Evolutionary conservation across 768 basidiomycete species (phyloP).

Genomic region (Suillus paluster): DNA sequence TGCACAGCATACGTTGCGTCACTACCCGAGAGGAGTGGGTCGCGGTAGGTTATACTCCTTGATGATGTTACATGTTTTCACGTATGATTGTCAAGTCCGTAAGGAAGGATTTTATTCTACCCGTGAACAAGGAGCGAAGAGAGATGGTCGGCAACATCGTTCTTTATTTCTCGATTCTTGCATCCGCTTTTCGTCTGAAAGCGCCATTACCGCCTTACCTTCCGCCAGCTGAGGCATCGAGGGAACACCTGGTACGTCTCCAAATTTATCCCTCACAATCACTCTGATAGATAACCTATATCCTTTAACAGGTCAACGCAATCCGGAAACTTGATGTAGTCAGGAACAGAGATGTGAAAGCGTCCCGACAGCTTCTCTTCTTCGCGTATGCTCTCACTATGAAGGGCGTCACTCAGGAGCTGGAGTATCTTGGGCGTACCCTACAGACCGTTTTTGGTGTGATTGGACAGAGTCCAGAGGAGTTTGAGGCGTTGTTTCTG

Average conservation of each 20-base stretch:
- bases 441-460: constrained; percentile 93
- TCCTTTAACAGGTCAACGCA: constrained; percentile 64
- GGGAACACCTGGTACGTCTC: constrained; percentile 69
- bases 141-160: constrained; percentile 98
- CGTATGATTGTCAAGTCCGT: constrained; percentile 58
- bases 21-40: constrained; percentile 96
- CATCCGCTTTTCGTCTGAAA: constrained; percentile 81
- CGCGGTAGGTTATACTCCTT: constrained; percentile 53
- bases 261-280: background rate
- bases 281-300: constrained; percentile 3
- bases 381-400: constrained; percentile 94
- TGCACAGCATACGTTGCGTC: constrained; percentile 98
- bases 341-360: constrained; percentile 78
- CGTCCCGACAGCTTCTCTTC: constrained; percentile 85
- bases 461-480: constrained; percentile 79
- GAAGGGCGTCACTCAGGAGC: constrained; percentile 90
- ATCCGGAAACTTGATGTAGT: constrained; percentile 88
- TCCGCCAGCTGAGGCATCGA: constrained; percentile 87
- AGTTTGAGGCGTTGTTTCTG: constrained; percentile 81
- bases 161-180: constrained; percentile 81
- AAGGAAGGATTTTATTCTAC: constrained; percentile 84
- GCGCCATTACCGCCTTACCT: constrained; percentile 96
- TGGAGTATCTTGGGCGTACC: constrained; percentile 79
- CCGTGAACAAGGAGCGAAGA: constrained; percentile 85
- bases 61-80: background rate